Percentiles rank a stretch among this genome's conserved stretches.
Evolutionary conservation across 1,139 yeast genomes (phyloP).

Genomic region (Debaryomycetaceae sp.): DNA sequence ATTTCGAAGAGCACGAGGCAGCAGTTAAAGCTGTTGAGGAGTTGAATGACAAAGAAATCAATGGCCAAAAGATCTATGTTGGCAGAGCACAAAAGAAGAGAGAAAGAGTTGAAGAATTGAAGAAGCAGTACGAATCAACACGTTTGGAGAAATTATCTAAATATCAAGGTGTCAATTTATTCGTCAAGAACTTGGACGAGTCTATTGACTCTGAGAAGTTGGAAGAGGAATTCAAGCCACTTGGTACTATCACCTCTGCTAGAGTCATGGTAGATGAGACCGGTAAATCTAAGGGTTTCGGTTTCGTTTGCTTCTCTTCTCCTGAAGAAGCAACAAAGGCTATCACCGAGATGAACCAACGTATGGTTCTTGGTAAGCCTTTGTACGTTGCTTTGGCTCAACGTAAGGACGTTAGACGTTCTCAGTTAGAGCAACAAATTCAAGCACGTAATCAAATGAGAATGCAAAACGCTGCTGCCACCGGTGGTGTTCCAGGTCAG

Average conservation of each 20-base stretch:
- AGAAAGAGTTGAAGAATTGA: slow-evolving; percentile 96
- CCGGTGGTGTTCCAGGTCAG: slow-evolving; percentile 91
- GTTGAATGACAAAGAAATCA: slow-evolving; percentile 82
- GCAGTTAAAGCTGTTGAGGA: slow-evolving; percentile 92
- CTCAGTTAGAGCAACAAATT: slow-evolving; percentile 96
- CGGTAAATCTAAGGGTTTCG: slow-evolving; percentile 97
- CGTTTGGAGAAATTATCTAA: slow-evolving; percentile 90
- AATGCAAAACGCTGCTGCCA: slow-evolving; percentile 89
- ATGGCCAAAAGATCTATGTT: slow-evolving; percentile 84
- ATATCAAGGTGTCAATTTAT: slow-evolving; percentile 97
- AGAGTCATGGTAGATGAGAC: slow-evolving; percentile 94
- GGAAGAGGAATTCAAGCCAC: slow-evolving; percentile 88
- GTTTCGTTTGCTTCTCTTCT: slow-evolving; percentile 95
- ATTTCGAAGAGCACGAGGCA: slow-evolving; percentile 81
- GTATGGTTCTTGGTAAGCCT: slow-evolving; percentile 94
- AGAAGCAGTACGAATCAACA: slow-evolving; percentile 90
- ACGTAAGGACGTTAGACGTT: slow-evolving; percentile 97
- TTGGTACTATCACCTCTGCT: slow-evolving; percentile 94
- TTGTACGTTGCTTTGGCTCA: slow-evolving; percentile 98
- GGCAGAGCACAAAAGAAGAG: slow-evolving; percentile 99
- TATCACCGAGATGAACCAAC: slow-evolving; percentile 97
- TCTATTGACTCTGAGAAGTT: slow-evolving; percentile 86
- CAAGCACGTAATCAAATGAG: slow-evolving; percentile 98
- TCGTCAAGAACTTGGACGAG: slow-evolving; percentile 95
- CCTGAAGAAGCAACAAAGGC: slow-evolving; percentile 99